phyloP scores from a whole-genome alignment of 352 stramenopile genomes.

The Phytophthora tubulina region DNA sequence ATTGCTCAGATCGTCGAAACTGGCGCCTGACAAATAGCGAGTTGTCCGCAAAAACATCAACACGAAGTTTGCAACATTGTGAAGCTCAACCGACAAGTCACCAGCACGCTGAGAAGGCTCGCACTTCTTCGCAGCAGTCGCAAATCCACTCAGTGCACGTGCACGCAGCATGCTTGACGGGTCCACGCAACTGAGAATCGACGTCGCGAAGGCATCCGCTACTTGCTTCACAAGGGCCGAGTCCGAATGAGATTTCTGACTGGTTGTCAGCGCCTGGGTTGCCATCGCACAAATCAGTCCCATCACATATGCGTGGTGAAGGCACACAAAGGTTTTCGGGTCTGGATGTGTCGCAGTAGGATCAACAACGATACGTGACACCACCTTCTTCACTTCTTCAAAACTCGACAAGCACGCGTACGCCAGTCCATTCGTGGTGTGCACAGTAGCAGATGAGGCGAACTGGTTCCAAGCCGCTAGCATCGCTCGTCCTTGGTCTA shows the following conservation, averaged over 20 bases:
- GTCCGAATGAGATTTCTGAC: slow-evolving; percentile 63
- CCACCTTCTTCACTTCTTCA: slow-evolving; percentile 82
- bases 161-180: slow-evolving; percentile 63
- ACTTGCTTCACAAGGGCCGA: slow-evolving; percentile 74
- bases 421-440: slow-evolving; percentile 67
- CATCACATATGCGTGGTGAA: slow-evolving; percentile 85
- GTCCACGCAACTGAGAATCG: slow-evolving; percentile 83
- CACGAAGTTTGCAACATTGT: slow-evolving; percentile 82
- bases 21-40: slow-evolving; percentile 64
- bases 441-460: slow-evolving; percentile 52
- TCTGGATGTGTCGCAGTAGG: slow-evolving; percentile 55
- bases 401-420: slow-evolving; percentile 79
- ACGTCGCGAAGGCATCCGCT: slow-evolving; percentile 76
- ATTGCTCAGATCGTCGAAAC: slow-evolving; percentile 68
- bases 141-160: slow-evolving; percentile 67
- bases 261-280: slow-evolving; percentile 78
- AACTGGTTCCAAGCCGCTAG: slow-evolving; percentile 85
- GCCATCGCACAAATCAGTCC: slow-evolving; percentile 83
- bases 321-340: slow-evolving; percentile 74
- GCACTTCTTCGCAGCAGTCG: slow-evolving; percentile 59
- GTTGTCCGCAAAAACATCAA: slow-evolving; percentile 77
- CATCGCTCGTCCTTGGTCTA: slow-evolving; percentile 75
- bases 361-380: slow-evolving; percentile 70
- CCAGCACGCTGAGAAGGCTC: slow-evolving; percentile 50
- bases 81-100: slow-evolving; percentile 72